A percentile compares a stretch with the other conserved stretches of the same genome.
These are phyloP conservation scores for Dipteronia sinensis DNA, from an alignment of 345 rosid genomes.

Conservation along the genomic window DNA sequence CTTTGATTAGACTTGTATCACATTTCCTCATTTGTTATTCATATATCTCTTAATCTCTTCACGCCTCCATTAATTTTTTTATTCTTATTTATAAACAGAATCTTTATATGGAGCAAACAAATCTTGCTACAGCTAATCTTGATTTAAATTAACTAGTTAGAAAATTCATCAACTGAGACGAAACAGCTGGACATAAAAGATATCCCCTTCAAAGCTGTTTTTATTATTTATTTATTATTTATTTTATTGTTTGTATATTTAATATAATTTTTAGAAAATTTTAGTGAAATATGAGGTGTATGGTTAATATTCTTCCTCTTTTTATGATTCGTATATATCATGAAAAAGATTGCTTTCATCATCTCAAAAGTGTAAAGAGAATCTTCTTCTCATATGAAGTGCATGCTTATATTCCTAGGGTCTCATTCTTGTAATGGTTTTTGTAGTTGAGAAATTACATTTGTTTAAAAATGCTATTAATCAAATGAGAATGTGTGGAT, in stretches of 20 bases:
- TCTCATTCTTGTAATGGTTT: neutral
- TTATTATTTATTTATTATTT: neutral
- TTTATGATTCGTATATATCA: too few species aligned
- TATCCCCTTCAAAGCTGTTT: neutral
- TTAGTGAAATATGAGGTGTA: too few species aligned
- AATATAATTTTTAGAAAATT: too few species aligned
- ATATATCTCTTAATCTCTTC: neutral
- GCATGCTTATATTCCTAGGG: neutral
- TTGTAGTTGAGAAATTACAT: neutral
- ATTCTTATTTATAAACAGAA: constrained; percentile 6
- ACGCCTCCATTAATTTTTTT: constrained; percentile 2
- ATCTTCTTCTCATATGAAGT: neutral
- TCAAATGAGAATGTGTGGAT: neutral
- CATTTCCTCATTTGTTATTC: neutral
- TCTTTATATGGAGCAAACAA: neutral
- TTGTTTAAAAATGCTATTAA: neutral
- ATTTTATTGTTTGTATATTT: neutral
- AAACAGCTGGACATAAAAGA: constrained; percentile 22
- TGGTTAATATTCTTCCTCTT: too few species aligned
- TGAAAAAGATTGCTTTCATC: too few species aligned
- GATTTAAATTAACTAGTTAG: neutral
- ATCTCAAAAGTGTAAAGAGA: neutral
- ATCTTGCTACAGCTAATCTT: constrained; percentile 26
- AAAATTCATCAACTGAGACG: neutral
- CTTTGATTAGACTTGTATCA: neutral